Conservation (phyloP, 2,329 filamentous ascomycete genomes). For the Ophiognomonia clavigignenti-juglandacearum region DNA sequence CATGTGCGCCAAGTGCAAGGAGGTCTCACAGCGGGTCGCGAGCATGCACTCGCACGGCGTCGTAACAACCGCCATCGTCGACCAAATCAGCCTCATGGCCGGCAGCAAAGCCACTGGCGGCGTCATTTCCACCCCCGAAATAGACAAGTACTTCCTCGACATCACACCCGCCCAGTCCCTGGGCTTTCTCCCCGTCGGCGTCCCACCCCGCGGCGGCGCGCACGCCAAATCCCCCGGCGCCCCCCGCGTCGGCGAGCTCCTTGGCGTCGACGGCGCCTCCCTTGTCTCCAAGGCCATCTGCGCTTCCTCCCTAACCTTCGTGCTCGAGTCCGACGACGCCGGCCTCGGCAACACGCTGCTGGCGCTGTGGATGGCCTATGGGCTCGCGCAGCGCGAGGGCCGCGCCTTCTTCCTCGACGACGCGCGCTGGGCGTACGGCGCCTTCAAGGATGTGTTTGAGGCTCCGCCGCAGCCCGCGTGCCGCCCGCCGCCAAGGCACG, state of each 20-base stretch:
- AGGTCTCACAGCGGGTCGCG: constrained; percentile 56
- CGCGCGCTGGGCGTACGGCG: constrained; percentile 75
- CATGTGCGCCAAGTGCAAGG: constrained; percentile 63
- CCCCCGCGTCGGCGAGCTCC: constrained; percentile 30
- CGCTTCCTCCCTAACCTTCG: constrained; percentile 68
- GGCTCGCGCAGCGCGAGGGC: constrained; percentile 68
- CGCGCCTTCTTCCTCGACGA: constrained; percentile 83
- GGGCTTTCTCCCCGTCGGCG: constrained; percentile 52
- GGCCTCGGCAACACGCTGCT: constrained; percentile 74
- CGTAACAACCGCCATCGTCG: constrained; percentile 22
- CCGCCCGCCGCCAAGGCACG: constrained; percentile 64
- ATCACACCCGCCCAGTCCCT: constrained; percentile 64
- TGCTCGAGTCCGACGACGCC: constrained; percentile 69
- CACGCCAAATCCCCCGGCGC: constrained; percentile 20
- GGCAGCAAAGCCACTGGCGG: constrained; percentile 36
- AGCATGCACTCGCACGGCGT: constrained; percentile 40
- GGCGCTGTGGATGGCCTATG: constrained; percentile 79
- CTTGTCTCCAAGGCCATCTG: constrained; percentile 54
- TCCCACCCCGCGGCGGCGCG: constrained; percentile 30
- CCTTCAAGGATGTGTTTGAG: constrained; percentile 68
- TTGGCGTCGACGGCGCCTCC: constrained; percentile 41
- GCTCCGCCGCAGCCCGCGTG: constrained; percentile 62
- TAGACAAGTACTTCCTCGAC: constrained; percentile 69
- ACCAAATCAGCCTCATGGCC: constrained; percentile 35
- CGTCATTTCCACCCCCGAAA: constrained; percentile 9